Percentiles rank a stretch among this genome's conserved stretches.
Conservation (phyloP, 257 asterid species). For the Vinca minor region DNA sequence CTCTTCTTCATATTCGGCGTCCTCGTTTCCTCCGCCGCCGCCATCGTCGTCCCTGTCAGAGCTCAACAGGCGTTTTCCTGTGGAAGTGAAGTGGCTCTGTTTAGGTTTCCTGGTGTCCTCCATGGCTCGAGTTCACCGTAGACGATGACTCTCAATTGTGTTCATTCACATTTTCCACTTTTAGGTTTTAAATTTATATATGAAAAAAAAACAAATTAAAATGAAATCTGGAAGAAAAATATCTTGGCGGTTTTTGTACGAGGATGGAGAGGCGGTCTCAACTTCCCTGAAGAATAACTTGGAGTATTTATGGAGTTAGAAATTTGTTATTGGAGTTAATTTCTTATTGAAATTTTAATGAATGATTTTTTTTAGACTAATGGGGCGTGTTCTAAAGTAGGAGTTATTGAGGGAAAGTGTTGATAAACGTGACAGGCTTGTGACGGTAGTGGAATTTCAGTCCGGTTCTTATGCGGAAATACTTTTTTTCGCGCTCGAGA, state of each 20-base stretch:
- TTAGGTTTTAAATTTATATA: neutral
- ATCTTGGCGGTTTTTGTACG: neutral
- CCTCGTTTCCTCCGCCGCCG: too few species aligned
- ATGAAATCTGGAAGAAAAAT: neutral
- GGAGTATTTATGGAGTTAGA: rapidly evolving
- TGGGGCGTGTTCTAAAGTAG: neutral
- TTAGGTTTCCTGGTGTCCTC: slow-evolving; percentile 27
- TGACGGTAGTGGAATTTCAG: neutral
- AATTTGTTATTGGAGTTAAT: too few species aligned
- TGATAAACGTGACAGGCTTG: neutral
- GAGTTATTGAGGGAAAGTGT: neutral
- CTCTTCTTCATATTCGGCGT: too few species aligned
- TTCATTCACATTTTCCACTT: neutral
- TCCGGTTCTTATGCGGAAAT: too few species aligned
- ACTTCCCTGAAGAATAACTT: neutral
- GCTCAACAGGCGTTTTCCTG: slow-evolving; percentile 7
- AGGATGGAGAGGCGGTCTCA: neutral
- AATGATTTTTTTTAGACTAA: neutral
- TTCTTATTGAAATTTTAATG: too few species aligned
- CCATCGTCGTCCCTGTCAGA: slow-evolving; percentile 14
- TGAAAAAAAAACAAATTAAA: neutral
- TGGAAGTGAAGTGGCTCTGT: slow-evolving; percentile 4
- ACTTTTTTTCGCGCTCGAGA: too few species aligned
- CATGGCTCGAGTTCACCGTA: slow-evolving; percentile 14
- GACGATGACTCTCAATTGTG: neutral